phyloP scores from a whole-genome alignment of 2,329 filamentous ascomycete genomes.

The Aspergillus phoenicis region DNA sequence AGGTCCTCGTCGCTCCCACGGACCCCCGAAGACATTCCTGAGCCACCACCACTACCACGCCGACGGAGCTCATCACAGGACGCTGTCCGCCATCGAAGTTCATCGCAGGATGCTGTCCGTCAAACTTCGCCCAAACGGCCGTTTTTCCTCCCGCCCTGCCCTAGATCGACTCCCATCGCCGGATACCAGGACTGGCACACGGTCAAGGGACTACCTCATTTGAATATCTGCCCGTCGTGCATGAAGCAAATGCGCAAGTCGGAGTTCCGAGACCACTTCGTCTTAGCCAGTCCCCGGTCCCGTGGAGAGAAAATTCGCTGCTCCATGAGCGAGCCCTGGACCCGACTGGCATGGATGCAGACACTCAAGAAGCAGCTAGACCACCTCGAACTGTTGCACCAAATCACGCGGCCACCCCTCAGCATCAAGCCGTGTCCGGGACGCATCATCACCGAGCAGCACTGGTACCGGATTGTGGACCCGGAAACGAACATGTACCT shows the following conservation, averaged over 20 bases:
- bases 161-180: constrained; percentile 62
- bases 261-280: constrained; percentile 68
- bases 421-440: constrained; percentile 61
- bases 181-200: constrained; percentile 80
- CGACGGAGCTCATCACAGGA: constrained; percentile 19
- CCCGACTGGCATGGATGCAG: constrained; percentile 80
- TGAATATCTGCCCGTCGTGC: constrained; percentile 83
- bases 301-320: constrained; percentile 66
- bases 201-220: constrained; percentile 67
- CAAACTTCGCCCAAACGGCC: constrained; percentile 22
- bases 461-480: constrained; percentile 77
- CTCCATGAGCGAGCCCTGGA: constrained; percentile 81
- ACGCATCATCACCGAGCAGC: constrained; percentile 57
- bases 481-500: constrained; percentile 65
- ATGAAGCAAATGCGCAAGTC: constrained; percentile 72
- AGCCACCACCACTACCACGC: constrained; percentile 11
- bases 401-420: constrained; percentile 65
- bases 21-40: constrained; percentile 9
- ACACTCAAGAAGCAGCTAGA: constrained; percentile 69
- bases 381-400: constrained; percentile 69
- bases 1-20: constrained; percentile 12
- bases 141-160: constrained; percentile 65
- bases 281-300: constrained; percentile 61
- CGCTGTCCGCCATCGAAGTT: constrained; percentile 13
- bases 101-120: constrained; percentile 18